Evolutionary conservation across 2,329 filamentous ascomycete genomes (phyloP).

Genomic region (Trichoderma polysporum): DNA sequence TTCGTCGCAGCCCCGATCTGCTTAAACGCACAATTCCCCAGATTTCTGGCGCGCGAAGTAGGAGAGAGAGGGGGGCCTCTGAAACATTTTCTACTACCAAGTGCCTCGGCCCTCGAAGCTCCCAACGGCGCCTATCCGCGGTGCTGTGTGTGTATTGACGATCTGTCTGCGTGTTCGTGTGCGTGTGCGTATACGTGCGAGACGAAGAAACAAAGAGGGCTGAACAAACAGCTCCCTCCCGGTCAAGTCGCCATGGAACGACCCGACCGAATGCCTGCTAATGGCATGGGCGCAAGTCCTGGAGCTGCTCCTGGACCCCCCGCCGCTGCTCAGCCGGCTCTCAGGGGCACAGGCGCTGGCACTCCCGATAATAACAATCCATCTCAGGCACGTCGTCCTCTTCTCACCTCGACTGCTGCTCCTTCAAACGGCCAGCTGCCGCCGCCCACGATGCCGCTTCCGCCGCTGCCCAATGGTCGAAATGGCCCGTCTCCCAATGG

Average conservation of each 20-base stretch:
- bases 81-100: slow-evolving; percentile 31
- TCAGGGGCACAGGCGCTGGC: slow-evolving; percentile 30
- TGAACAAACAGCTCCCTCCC: slow-evolving; percentile 20
- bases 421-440: slow-evolving; percentile 41
- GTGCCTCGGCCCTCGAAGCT: slow-evolving; percentile 16
- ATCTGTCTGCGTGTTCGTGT: no score
- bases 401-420: slow-evolving; percentile 40
- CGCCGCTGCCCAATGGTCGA: slow-evolving; percentile 49
- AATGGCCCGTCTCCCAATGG: slow-evolving; percentile 45
- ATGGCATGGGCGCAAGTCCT: slow-evolving; percentile 21
- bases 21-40: slow-evolving; percentile 26
- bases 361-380: slow-evolving; percentile 46
- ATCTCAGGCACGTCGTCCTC: slow-evolving; percentile 39
- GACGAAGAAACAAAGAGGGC: neutral
- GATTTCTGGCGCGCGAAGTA: slow-evolving; percentile 16
- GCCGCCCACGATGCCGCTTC: slow-evolving; percentile 40
- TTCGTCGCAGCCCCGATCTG: slow-evolving; percentile 34
- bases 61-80: slow-evolving; percentile 30
- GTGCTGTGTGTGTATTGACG: neutral
- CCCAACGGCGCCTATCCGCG: neutral
- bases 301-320: slow-evolving; percentile 18
- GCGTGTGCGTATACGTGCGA: neutral
- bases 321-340: slow-evolving; percentile 29
- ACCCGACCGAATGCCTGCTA: slow-evolving; percentile 34
- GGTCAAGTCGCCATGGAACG: slow-evolving; percentile 36